Percentiles rank a stretch among this genome's conserved stretches.
phyloP scores from a whole-genome alignment of 2,329 filamentous ascomycete species.

The Penicillium sp. region DNA sequence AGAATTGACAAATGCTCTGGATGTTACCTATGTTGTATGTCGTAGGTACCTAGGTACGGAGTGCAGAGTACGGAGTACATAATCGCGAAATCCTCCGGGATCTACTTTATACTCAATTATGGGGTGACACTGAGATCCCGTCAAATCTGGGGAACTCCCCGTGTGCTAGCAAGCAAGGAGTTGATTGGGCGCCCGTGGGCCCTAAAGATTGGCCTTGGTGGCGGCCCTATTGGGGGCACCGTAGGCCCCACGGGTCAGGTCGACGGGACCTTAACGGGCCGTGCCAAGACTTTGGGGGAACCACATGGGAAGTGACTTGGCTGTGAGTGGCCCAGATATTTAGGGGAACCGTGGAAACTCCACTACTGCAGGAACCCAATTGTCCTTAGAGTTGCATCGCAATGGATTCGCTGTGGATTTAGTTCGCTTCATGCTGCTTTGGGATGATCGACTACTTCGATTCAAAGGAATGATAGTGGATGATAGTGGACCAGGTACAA shows the following conservation, averaged over 20 bases:
- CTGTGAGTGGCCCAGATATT: constrained; percentile 14
- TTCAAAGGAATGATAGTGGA: neutral
- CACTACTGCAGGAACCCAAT: constrained; percentile 19
- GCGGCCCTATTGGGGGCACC: neutral
- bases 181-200: constrained; percentile 16
- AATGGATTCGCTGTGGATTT: neutral
- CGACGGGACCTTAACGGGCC: neutral
- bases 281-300: constrained; percentile 14
- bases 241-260: neutral
- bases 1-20: too few relatives aligned
- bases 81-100: neutral
- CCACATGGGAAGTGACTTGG: constrained; percentile 11
- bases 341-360: neutral
- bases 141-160: constrained; percentile 13
- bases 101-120: neutral
- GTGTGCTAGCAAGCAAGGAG: constrained; percentile 11
- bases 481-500: neutral
- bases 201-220: neutral
- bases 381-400: constrained; percentile 20
- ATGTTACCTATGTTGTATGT: too few relatives aligned
- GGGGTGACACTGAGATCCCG: constrained; percentile 4
- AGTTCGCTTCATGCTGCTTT: neutral
- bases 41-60: too few relatives aligned
- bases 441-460: neutral
- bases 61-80: too few relatives aligned